Percentiles rank a stretch among this genome's conserved stretches.
Conservation (phyloP, 495 filamentous ascomycete species). For the Pyrenula aspistea region DNA sequence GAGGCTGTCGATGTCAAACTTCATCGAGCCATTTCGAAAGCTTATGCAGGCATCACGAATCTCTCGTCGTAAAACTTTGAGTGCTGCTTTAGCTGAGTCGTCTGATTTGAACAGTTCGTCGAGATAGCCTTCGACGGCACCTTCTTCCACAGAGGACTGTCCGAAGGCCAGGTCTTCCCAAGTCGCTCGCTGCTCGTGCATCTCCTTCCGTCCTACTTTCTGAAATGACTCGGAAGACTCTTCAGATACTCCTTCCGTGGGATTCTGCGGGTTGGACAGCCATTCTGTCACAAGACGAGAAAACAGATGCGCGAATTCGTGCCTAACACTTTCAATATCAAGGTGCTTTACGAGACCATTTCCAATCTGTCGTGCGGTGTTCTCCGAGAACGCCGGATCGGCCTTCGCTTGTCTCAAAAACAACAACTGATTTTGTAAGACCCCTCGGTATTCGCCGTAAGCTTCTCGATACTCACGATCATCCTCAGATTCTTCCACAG, state of each 20-base stretch:
- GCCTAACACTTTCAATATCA: slow-evolving; percentile 37
- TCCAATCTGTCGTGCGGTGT: neutral
- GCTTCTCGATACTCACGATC: neutral
- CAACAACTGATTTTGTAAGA: neutral
- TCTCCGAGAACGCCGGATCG: neutral
- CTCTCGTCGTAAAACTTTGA: slow-evolving; percentile 28
- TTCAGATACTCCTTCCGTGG: neutral
- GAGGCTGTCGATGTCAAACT: slow-evolving; percentile 28
- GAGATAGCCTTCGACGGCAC: slow-evolving; percentile 37
- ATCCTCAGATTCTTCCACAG: neutral
- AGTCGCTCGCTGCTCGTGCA: slow-evolving; percentile 33
- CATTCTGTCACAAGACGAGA: slow-evolving; percentile 52
- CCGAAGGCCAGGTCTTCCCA: slow-evolving; percentile 53
- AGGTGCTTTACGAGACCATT: slow-evolving; percentile 32
- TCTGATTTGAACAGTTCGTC: slow-evolving; percentile 33
- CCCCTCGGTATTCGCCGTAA: neutral
- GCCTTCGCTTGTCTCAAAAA: neutral
- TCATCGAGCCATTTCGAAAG: slow-evolving; percentile 10
- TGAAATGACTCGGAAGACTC: slow-evolving; percentile 14
- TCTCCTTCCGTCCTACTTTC: slow-evolving; percentile 29
- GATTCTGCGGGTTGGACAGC: slow-evolving; percentile 19
- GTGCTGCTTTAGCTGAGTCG: slow-evolving; percentile 25
- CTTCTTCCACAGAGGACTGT: slow-evolving; percentile 28
- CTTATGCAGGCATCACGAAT: slow-evolving; percentile 31
- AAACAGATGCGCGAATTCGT: slow-evolving; percentile 50